Conservation (phyloP, 1,284 basidiomycete genomes). For the Pisolithus thermaeus region DNA sequence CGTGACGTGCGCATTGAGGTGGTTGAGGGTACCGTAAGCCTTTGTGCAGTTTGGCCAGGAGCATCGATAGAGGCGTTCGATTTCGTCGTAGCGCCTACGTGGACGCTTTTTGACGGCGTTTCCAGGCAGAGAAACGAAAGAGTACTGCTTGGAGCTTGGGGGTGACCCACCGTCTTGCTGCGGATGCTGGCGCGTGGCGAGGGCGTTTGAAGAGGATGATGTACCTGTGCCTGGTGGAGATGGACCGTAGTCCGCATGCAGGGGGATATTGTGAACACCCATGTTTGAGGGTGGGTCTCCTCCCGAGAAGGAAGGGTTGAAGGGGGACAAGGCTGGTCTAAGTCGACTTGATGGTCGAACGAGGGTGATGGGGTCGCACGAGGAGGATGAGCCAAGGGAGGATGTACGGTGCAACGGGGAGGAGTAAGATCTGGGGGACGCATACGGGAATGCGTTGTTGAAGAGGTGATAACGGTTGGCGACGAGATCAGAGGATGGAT, state of each 20-base stretch:
- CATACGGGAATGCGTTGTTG: constrained; percentile 30
- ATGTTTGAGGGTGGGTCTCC: constrained; percentile 30
- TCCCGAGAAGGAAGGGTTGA: constrained; percentile 42
- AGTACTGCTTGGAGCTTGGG: constrained; percentile 62
- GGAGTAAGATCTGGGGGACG: constrained; percentile 25
- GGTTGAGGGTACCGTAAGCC: constrained; percentile 85
- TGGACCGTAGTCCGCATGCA: constrained; percentile 43
- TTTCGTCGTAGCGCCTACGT: constrained; percentile 81
- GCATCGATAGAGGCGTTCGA: constrained; percentile 87
- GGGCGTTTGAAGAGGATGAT: constrained; percentile 41
- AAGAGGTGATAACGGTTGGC: constrained; percentile 25
- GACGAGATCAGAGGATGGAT: constrained; percentile 21
- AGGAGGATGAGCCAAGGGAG: constrained; percentile 36
- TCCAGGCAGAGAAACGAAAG: constrained; percentile 74
- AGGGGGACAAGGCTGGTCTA: constrained; percentile 44
- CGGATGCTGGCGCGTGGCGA: constrained; percentile 18
- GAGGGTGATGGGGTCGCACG: constrained; percentile 24
- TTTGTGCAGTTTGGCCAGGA: constrained; percentile 80
- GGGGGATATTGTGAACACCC: constrained; percentile 31
- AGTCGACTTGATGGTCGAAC: constrained; percentile 25
- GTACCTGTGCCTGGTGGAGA: constrained; percentile 54
- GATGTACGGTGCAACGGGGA: constrained; percentile 36
- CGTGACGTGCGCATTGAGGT: constrained; percentile 87
- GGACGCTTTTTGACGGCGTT: constrained; percentile 80
- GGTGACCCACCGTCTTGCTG: constrained; percentile 16